Percentiles rank a stretch among this genome's conserved stretches.
phyloP scores from a whole-genome alignment of 1,284 basidiomycete genomes.

The Fomitopsis betulina region DNA sequence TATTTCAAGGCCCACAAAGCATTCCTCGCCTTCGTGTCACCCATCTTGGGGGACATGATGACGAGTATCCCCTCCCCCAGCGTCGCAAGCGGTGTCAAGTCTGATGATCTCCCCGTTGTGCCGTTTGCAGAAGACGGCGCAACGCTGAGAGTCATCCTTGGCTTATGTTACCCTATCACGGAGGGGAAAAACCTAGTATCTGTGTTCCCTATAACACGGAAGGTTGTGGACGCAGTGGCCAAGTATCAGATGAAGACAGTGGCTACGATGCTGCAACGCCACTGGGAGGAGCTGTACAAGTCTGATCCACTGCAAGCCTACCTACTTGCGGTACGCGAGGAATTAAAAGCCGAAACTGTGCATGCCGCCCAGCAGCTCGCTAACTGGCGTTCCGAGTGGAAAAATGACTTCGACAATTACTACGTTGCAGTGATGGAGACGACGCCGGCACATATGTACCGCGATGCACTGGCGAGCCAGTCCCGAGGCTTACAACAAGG shows the following conservation, averaged over 20 bases:
- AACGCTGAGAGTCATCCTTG: neutral
- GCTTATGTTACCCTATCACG: neutral
- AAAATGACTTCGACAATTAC: neutral
- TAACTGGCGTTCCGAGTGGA: neutral
- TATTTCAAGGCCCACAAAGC: conserved; percentile 5
- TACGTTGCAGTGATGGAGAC: conserved; percentile 6
- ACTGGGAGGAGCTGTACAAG: neutral
- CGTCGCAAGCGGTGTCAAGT: neutral
- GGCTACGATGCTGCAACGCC: neutral
- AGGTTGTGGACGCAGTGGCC: neutral
- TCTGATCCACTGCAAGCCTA: neutral
- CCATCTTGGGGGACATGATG: neutral
- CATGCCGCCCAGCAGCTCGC: neutral
- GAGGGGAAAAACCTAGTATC: neutral
- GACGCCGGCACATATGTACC: neutral
- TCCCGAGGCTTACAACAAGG: too few relatives aligned
- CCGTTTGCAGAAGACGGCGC: neutral
- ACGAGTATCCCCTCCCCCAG: too few relatives aligned
- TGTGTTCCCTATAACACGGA: neutral
- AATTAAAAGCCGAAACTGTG: neutral
- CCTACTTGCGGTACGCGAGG: neutral
- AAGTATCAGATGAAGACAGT: neutral
- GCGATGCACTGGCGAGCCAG: neutral
- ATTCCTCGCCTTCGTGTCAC: conserved; percentile 5
- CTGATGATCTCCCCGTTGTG: neutral